Base-by-base conservation (phyloP, 768 basidiomycete species). In the Lactarius sp. region DNA sequence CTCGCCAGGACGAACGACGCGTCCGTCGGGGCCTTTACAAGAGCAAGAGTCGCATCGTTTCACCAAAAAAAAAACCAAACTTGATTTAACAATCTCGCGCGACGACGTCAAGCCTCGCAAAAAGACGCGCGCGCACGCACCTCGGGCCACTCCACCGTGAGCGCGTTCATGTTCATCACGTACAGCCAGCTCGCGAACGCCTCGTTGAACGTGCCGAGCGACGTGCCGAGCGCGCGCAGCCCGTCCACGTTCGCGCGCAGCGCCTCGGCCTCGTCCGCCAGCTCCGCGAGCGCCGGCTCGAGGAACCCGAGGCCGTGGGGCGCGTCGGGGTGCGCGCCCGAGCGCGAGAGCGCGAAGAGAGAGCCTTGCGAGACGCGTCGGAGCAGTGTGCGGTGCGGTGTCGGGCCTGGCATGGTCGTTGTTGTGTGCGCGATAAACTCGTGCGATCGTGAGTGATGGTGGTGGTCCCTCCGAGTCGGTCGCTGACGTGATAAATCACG, bases 111-210 rank as follows among this genome's bases (percentile, higher is more conserved):
- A 27, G 27, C 27, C 27, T 27, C 2, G 27, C 27, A 27, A 27
- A 27, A 27, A 22, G n/a, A 3, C 27, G 27, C 27, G 27, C 22
- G 4, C 2, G 8, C 18, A 69, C 79, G 62, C 65, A 87, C 92
- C 80, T 94, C 88, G 0, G 84, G 85, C 93, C 93, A 97, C 72
- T 97, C 94, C 0, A 86, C 86, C n/a, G 93, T 94, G 61, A 96
- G 81, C 2, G 92, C 86, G 71, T 95, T 94, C 92, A 98, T 96
- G 71, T 92, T 88, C 85, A 95, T 87, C 27, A 87, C 85, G 72
- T 94, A 95, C 12, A 96, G 75, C 83, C 86, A 95, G 71, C 90
- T 92, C 14, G 94, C 90, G 70, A 98, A 96, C 14, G 86, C 85
- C 74, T 98, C 94, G 72, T 97, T 97, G 79, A 96, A 96, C 5